Percentiles rank a stretch among this genome's conserved stretches.
Conservation (phyloP, 306 rosid species). For the Malus sieversii region DNA sequence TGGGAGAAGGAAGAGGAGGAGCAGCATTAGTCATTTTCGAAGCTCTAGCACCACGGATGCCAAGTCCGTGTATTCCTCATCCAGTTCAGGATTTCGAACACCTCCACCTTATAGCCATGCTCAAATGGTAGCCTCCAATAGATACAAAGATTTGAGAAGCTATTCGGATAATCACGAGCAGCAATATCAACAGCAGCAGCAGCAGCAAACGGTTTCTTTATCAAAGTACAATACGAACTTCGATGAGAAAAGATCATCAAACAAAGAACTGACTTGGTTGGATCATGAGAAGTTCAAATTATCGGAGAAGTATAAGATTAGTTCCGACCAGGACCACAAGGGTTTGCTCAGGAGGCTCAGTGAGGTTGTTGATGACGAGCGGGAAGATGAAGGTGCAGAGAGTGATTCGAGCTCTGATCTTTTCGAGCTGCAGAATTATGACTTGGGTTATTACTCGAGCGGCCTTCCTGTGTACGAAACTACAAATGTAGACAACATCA, state of each 20-base stretch:
- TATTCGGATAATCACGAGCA: conserved; percentile 41
- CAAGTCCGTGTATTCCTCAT: conserved; percentile 54
- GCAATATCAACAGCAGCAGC: conserved; percentile 19
- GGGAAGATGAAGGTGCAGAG: conserved; percentile 70
- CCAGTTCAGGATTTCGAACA: conserved; percentile 69
- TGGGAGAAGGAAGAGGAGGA: conserved; percentile 65
- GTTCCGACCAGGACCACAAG: conserved; percentile 27
- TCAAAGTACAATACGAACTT: conserved; percentile 20
- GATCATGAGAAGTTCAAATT: conserved; percentile 28
- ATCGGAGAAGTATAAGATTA: conserved; percentile 43
- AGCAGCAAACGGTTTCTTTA: conserved; percentile 14
- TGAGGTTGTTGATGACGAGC: conserved; percentile 22
- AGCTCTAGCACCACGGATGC: conserved; percentile 53
- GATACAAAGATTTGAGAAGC: conserved; percentile 60
- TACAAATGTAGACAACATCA: conserved; percentile 82
- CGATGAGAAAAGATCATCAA: conserved; percentile 33
- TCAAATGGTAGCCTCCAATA: conserved; percentile 54
- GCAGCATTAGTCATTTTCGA: conserved; percentile 88
- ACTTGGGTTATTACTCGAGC: conserved; percentile 63
- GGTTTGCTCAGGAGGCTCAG: conserved; percentile 24
- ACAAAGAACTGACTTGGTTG: conserved; percentile 32
- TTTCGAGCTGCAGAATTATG: conserved; percentile 90
- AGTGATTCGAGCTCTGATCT: conserved; percentile 97
- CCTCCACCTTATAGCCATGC: conserved; percentile 54
- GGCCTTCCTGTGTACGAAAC: conserved; percentile 96